A percentile compares a stretch with the other conserved stretches of the same genome.
phyloP scores from a whole-genome alignment of 192 early-diverging fungal species.

The Diversispora epigaea region DNA sequence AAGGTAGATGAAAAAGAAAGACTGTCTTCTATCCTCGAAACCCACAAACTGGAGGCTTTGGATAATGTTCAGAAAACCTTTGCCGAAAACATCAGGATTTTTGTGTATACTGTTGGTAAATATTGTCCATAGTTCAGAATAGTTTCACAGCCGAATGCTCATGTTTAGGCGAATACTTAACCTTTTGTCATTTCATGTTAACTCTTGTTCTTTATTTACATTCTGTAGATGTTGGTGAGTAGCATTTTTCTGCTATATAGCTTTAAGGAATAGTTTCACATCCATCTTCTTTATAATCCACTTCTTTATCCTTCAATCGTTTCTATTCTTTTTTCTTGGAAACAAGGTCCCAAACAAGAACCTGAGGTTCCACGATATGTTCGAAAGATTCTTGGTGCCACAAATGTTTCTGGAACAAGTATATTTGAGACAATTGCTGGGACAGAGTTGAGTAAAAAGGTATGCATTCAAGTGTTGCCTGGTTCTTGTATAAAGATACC shows the following conservation, averaged over 20 bases:
- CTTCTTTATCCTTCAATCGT: neutral
- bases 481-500: neutral
- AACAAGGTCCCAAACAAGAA: conserved; percentile 29
- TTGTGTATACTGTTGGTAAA: no score
- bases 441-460: conserved; percentile 24
- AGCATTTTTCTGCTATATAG: neutral
- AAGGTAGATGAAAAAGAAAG: no score
- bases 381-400: conserved; percentile 28
- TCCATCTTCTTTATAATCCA: neutral
- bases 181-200: no score
- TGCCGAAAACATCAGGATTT: no score
- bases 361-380: conserved; percentile 8
- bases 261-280: conserved; percentile 1
- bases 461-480: conserved; percentile 24
- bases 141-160: no score
- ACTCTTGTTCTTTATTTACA: no score
- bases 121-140: no score
- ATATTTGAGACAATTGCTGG: conserved; percentile 39
- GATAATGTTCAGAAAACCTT: no score
- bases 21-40: no score
- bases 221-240: neutral
- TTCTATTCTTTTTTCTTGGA: conserved; percentile 12
- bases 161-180: no score
- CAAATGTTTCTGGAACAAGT: conserved; percentile 33
- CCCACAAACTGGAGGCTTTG: no score